Conservation (phyloP, 345 rosid genomes). For the Salix dunnii region DNA sequence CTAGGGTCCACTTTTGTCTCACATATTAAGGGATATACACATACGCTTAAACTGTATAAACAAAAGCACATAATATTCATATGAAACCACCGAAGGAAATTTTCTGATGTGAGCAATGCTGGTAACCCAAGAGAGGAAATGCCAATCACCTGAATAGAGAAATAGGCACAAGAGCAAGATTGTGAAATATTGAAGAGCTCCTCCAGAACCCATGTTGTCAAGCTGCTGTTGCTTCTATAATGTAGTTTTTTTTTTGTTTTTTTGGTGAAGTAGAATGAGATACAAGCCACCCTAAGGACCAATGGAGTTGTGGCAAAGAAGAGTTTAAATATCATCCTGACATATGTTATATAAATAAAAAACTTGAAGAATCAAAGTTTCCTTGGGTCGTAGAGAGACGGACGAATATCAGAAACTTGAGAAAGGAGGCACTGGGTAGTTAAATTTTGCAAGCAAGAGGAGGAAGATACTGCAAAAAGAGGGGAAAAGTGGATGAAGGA, state of each 20-base stretch:
- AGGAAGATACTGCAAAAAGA: conserved; percentile 43
- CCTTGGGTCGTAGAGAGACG: conserved; percentile 60
- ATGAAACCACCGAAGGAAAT: neutral
- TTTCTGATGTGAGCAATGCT: neutral
- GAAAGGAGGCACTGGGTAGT: conserved; percentile 73
- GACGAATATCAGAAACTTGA: conserved; percentile 94
- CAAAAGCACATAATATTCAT: neutral
- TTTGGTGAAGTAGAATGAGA: conserved; percentile 29
- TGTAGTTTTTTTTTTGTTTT: conserved; percentile 24
- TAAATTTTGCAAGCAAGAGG: conserved; percentile 79
- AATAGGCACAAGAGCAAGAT: conserved; percentile 51
- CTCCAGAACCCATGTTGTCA: conserved; percentile 41
- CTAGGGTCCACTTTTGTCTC: neutral
- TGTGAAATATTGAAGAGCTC: conserved; percentile 32
- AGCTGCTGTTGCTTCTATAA: conserved; percentile 15
- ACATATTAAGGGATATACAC: neutral
- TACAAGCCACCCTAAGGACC: conserved; percentile 41
- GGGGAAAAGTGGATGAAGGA: conserved; percentile 31
- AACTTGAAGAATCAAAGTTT: conserved; percentile 74
- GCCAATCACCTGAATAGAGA: conserved; percentile 61
- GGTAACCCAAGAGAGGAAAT: neutral
- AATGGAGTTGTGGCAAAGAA: conserved; percentile 46
- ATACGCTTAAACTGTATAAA: neutral
- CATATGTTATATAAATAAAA: conserved; percentile 36
- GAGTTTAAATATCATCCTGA: conserved; percentile 42